Percentiles rank a stretch among this genome's conserved stretches.
phyloP scores from a whole-genome alignment of 2,329 filamentous ascomycete species.

The Bipolaris cookei region DNA sequence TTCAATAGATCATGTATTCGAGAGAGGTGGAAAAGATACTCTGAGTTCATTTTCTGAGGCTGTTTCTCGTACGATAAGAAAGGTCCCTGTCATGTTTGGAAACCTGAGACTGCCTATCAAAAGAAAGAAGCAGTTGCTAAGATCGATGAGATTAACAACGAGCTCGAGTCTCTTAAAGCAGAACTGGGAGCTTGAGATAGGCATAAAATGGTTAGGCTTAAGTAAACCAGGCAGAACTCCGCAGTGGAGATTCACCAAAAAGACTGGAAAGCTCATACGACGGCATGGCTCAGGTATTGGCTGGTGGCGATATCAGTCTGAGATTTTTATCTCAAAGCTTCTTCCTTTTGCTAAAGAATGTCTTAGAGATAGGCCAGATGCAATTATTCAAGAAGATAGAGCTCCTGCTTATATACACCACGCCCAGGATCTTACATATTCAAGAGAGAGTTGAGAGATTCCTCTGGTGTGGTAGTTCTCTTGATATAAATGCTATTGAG shows the following conservation, averaged over 20 bases:
- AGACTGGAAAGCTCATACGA: conserved; percentile 1
- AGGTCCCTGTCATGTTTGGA: conserved; percentile 10
- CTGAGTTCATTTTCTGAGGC: conserved; percentile 2
- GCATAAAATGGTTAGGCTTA: conserved; percentile 9
- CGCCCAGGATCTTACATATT: background rate
- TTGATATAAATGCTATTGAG: no score
- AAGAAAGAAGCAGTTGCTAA: conserved; percentile 2
- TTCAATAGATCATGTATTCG: conserved; percentile 15
- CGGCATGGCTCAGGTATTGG: conserved; percentile 8
- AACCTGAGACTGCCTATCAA: conserved; percentile 6
- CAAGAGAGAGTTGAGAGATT: conserved; percentile 1
- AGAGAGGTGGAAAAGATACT: conserved; percentile 19
- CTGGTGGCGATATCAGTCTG: conserved; percentile 13
- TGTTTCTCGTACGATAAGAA: background rate
- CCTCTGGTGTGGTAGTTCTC: no score
- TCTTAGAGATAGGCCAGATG: conserved; percentile 8
- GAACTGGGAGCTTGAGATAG: conserved; percentile 15
- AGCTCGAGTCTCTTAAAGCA: conserved; percentile 13
- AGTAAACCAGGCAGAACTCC: conserved; percentile 6
- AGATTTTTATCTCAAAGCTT: conserved; percentile 11
- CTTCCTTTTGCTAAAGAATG: conserved; percentile 19
- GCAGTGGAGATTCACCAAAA: background rate
- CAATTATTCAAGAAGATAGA: conserved; percentile 18
- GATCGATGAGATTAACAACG: conserved; percentile 12
- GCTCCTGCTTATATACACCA: background rate